Evolutionary conservation across 169 alveolate species (phyloP).

Genomic region (Plasmodium relictum): DNA sequence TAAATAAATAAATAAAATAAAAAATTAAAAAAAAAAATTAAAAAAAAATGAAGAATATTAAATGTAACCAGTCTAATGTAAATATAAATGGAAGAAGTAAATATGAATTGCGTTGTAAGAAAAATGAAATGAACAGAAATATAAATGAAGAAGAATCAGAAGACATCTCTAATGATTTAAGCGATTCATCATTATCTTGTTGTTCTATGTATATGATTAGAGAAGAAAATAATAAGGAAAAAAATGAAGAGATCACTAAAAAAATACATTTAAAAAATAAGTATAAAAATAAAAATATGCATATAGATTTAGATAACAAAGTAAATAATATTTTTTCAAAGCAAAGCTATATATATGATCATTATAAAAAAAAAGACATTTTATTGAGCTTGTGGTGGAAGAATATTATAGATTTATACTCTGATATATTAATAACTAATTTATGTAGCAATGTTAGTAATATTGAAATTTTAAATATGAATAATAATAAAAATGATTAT

Average conservation of each 20-base stretch:
- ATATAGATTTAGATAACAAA: not conserved
- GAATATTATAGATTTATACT: conserved; percentile 46
- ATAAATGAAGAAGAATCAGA: conserved; percentile 41
- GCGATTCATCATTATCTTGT: conserved; percentile 34
- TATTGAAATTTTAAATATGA: conserved; percentile 46
- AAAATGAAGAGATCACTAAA: not conserved
- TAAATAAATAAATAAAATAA: no score
- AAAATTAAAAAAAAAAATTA: not conserved
- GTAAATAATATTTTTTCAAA: conserved; percentile 18
- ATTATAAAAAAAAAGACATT: conserved; percentile 43
- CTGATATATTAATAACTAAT: conserved; percentile 63
- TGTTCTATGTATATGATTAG: conserved; percentile 14
- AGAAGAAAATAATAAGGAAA: conserved; percentile 9
- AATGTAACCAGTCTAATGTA: conserved; percentile 1
- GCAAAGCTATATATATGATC: conserved; percentile 31
- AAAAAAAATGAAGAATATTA: conserved; percentile 3
- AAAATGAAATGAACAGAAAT: conserved; percentile 16
- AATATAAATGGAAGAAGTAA: conserved; percentile 10
- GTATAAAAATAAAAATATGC: not conserved
- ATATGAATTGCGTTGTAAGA: conserved; percentile 34
- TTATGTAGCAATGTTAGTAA: conserved; percentile 50
- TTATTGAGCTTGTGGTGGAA: conserved; percentile 62
- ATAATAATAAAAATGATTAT: not conserved
- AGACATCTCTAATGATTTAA: not conserved
- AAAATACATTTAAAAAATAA: no score